A percentile compares a stretch with the other conserved stretches of the same genome.
These are phyloP conservation scores for Pochonia chlamydosporia DNA, from an alignment of 2,329 filamentous ascomycete species.

Conservation along the genomic window DNA sequence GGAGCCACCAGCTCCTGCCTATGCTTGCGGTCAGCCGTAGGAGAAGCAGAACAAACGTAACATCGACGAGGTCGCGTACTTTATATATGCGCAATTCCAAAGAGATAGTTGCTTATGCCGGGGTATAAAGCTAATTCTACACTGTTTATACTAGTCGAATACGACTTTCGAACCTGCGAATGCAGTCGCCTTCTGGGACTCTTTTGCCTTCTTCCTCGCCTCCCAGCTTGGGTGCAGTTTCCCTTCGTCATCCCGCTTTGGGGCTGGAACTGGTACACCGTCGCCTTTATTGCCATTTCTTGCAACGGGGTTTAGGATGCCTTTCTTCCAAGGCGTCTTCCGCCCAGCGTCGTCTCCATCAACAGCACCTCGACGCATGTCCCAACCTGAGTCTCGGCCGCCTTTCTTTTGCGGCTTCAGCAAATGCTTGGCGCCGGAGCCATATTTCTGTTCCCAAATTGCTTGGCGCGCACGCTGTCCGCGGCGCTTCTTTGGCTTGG, in stretches of 20 bases:
- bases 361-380: conserved; percentile 49
- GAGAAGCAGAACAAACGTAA: no score
- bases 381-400: conserved; percentile 49
- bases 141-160: conserved; percentile 14
- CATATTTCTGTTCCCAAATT: conserved; percentile 78
- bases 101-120: background rate
- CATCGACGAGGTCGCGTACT: no score
- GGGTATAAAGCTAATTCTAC: background rate
- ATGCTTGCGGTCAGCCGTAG: background rate
- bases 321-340: conserved; percentile 49
- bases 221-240: conserved; percentile 42
- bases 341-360: conserved; percentile 30
- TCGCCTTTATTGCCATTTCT: conserved; percentile 12
- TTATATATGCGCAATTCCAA: no score
- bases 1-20: background rate
- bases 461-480: conserved; percentile 74
- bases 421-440: conserved; percentile 62
- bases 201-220: conserved; percentile 18
- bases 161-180: conserved; percentile 18
- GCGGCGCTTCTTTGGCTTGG: conserved; percentile 62
- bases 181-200: conserved; percentile 12
- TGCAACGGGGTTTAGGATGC: conserved; percentile 32
- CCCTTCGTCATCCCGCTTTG: conserved; percentile 42
- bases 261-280: conserved; percentile 18
- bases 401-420: conserved; percentile 30